Base-by-base conservation (phyloP, 805 yeast species). In the Wickerhamiella sergipiensis region DNA sequence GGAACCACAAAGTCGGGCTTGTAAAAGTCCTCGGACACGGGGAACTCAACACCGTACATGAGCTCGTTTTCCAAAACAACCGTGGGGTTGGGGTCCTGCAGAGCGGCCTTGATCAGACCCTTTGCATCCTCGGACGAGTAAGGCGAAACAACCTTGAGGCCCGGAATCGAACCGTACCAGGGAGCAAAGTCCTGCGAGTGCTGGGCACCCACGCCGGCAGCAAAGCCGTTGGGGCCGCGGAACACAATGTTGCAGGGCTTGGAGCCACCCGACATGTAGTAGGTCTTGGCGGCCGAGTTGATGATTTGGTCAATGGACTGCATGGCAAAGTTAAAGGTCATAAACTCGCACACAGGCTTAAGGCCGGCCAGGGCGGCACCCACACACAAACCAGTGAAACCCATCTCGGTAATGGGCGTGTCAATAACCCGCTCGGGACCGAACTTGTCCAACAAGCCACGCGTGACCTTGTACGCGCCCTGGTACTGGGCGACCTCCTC, bases 151-250 rank as follows among this genome's bases (percentile, higher is more conserved):
- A 92, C 99, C 76, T 92, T 92, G 68, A 92, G 77, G 68, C 99
- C 99, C 55, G 99, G 99, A 62, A 92, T 88, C 49, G 94, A 75
- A 59, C 96, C 97, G 73, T 92, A 92, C 98, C 98, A 92, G 50
- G 96, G 88, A 51, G 95, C 77, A 70, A 80, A 92, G 73, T 88
- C 95, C 74, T 92, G 99, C 24, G 98, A 92, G 74, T 92, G 99
- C 74, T 92, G 99, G 53, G 99, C 99, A 62, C 80, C 99, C 61
- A 92, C 98, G 79, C 97, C 97, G 47, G 97, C 97, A 61, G 98
- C 96, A 47, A 98, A 96, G 72, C 98, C 99, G 71, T 92, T 92
- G 55, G 99, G 97, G 64, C 99, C 99, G 74, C 99, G 83, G 78
- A 92, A 92, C 50, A 95, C 89, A 66, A 90, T 86, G 72, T 86